Percentiles rank a stretch among this genome's conserved stretches.
Evolutionary conservation across 2,329 filamentous ascomycete species (phyloP).

Genomic region (Talaromyces sp.): DNA sequence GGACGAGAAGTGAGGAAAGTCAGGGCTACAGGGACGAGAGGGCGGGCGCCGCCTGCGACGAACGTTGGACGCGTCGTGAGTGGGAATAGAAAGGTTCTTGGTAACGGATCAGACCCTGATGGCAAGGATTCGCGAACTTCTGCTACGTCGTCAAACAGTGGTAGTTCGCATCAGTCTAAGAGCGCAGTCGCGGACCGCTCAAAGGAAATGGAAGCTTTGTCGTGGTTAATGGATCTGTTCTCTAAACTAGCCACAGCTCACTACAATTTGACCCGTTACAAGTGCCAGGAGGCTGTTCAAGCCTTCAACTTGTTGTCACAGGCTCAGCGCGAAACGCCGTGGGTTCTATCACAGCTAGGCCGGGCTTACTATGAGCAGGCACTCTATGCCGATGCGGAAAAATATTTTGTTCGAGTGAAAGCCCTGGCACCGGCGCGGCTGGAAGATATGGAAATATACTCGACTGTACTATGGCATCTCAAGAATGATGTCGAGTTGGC

Average conservation of each 20-base stretch:
- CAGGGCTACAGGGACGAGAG: conserved; percentile 69
- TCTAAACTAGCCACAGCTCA: conserved; percentile 79
- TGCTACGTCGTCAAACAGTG: conserved; percentile 32
- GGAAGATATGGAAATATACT: conserved; percentile 97
- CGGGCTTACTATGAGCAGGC: conserved; percentile 89
- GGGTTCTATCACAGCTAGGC: conserved; percentile 87
- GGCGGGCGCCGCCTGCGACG: conserved; percentile 61
- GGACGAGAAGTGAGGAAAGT: conserved; percentile 79
- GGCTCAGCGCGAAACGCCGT: conserved; percentile 82
- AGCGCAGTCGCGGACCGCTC: conserved; percentile 49
- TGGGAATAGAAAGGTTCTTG: conserved; percentile 72
- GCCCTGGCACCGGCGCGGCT: conserved; percentile 75
- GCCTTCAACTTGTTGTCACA: conserved; percentile 68
- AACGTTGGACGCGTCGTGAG: conserved; percentile 84
- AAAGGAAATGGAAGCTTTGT: conserved; percentile 72
- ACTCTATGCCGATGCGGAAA: conserved; percentile 80
- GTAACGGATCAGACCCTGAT: conserved; percentile 62
- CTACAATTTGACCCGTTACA: conserved; percentile 72
- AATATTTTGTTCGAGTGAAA: conserved; percentile 75
- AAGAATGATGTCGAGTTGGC: conserved; percentile 89
- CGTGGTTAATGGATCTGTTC: conserved; percentile 74
- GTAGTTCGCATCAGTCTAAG: conserved; percentile 30
- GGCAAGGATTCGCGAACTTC: conserved; percentile 55
- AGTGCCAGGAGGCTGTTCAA: conserved; percentile 72
- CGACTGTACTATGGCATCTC: conserved; percentile 96